Evolutionary conservation across 108 stramenopile genomes (phyloP), one percentile per base, ranked within the genome.

Genomic region (Stephanodiscus minutulus): DNA sequence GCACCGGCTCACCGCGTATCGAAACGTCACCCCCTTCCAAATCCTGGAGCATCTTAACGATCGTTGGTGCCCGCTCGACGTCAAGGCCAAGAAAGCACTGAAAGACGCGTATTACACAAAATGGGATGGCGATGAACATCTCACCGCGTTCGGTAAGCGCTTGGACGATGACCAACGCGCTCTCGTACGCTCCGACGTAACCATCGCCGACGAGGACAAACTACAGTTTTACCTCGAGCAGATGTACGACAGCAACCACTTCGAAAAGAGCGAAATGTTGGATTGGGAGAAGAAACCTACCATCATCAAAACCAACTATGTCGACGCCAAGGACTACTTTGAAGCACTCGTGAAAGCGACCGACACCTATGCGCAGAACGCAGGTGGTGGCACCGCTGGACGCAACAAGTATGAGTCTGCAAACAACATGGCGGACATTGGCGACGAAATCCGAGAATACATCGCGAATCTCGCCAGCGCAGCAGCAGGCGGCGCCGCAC

Each of bases 241-340:
- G n/a, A 52, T 52, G 50, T 52, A 52, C 18, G 50, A 21, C 50
- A 52, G 50, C 24, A 21, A 24, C 24, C 50, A 52, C 20, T 52
- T 52, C 18, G 22, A 21, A 4, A 21, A 24, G 5, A 24, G 22
- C 20, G 18, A 24, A 7, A 52, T 52, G 18, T 3, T 48, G 15
- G 18, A 48, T 3, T 48, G 47, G 47, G 47, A 48, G 18, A 18
- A 48, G 15, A 48, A 48, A 6, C 47, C 47, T 5, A 5, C 47
- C 15, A 6, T 18, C 47, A 18, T 3, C 18, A 48, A 48, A 6
- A 6, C 47, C 2, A 5, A 33, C 31, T 48, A 18, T 3, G 3
- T 6, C 18, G 2, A 2, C 18, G 50, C 24, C 22, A 52, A 20
- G 50, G 4, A 21, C 6, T 52, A 24, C 50, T 52, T 52, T 20